These are phyloP conservation scores for Lathyrus sativus DNA, from an alignment of 306 rosid species.

Conservation along the genomic window DNA sequence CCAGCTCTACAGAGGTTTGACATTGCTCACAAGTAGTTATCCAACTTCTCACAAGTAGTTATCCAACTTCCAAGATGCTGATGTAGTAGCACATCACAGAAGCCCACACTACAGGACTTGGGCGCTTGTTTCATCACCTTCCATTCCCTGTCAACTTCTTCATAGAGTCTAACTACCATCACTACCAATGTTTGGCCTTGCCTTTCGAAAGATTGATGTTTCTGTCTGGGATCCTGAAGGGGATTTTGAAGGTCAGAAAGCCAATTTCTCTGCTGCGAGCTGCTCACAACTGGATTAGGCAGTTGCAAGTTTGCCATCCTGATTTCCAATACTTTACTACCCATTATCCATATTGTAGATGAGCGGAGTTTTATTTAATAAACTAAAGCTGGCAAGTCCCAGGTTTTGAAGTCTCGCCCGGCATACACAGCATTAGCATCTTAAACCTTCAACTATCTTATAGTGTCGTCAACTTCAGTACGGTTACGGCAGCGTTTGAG, in stretches of 20 bases:
- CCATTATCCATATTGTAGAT: slow-evolving; percentile 50
- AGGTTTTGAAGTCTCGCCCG: background rate
- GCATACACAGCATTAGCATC: too few species aligned
- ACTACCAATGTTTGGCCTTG: slow-evolving; percentile 68
- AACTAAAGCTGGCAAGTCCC: slow-evolving; percentile 11
- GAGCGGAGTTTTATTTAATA: slow-evolving; percentile 24
- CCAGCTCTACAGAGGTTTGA: too few species aligned
- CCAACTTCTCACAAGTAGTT: too few species aligned
- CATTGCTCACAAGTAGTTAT: too few species aligned
- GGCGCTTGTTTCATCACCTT: slow-evolving; percentile 80
- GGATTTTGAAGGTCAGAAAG: slow-evolving; percentile 49
- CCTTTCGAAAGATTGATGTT: slow-evolving; percentile 62
- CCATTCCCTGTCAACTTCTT: slow-evolving; percentile 61
- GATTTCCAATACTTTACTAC: slow-evolving; percentile 61
- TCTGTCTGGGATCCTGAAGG: slow-evolving; percentile 62
- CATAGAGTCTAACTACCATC: slow-evolving; percentile 49
- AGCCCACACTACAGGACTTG: slow-evolving; percentile 66
- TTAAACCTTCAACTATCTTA: too few species aligned
- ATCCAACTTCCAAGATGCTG: too few species aligned
- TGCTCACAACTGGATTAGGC: slow-evolving; percentile 66
- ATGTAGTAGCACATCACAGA: too few species aligned
- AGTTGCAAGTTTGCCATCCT: slow-evolving; percentile 57
- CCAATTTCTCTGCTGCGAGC: slow-evolving; percentile 53
- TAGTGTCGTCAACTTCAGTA: too few species aligned
- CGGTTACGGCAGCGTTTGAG: too few species aligned